phyloP scores from a whole-genome alignment of 257 asterid species.

The Solanum piurae region DNA sequence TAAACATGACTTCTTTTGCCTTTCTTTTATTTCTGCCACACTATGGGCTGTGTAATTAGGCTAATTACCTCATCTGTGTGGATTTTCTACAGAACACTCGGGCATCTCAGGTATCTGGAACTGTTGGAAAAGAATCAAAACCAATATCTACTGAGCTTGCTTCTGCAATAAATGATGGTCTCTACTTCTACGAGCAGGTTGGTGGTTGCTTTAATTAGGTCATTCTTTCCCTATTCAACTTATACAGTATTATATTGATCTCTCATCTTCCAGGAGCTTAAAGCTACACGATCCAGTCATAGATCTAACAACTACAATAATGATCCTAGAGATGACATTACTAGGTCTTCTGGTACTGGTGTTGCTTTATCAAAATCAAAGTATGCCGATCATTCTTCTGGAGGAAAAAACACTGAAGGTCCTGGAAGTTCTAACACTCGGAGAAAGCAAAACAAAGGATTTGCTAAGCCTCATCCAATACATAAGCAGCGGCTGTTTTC shows the following conservation, averaged over 20 bases:
- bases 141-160: conserved; percentile 70
- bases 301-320: conserved; percentile 23
- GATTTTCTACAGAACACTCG: conserved; percentile 40
- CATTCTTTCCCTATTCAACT: background rate
- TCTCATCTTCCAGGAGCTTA: conserved; percentile 54
- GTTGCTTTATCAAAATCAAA: conserved; percentile 28
- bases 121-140: conserved; percentile 28
- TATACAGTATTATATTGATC: background rate
- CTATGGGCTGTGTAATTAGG: background rate
- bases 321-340: conserved; percentile 36
- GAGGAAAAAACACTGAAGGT: conserved; percentile 35
- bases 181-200: conserved; percentile 93
- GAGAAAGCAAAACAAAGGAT: conserved; percentile 51
- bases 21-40: background rate
- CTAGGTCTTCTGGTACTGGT: conserved; percentile 26
- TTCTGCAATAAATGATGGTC: conserved; percentile 80
- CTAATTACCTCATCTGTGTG: background rate
- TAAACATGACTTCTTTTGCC: background rate
- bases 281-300: conserved; percentile 34
- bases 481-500: conserved; percentile 57
- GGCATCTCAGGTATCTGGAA: conserved; percentile 27
- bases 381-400: conserved; percentile 36
- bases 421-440: conserved; percentile 36
- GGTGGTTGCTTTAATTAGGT: conserved; percentile 4
- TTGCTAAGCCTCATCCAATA: conserved; percentile 47